A percentile compares a stretch with the other conserved stretches of the same genome.
Evolutionary conservation across 106 monocot species (phyloP).

Genomic region (Apostasia shenzhenica): DNA sequence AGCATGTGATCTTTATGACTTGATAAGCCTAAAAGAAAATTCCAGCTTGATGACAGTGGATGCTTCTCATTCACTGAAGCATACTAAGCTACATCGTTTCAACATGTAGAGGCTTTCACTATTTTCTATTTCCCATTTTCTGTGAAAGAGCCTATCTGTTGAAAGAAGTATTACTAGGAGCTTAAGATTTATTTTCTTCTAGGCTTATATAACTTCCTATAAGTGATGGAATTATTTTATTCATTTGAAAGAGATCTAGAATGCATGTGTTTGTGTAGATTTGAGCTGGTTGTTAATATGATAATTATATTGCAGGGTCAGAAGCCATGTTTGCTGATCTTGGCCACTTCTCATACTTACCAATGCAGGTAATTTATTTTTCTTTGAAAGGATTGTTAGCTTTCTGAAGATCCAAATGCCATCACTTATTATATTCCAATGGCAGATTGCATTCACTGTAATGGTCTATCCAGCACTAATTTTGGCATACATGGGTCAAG

Average conservation of each 20-base stretch:
- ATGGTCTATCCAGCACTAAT: slow-evolving; percentile 54
- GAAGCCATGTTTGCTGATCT: slow-evolving; percentile 77
- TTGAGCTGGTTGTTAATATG: background rate
- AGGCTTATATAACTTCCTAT: too few relatives aligned
- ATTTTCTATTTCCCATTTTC: background rate
- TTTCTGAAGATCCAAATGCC: background rate
- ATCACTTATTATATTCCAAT: background rate
- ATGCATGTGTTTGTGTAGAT: too few relatives aligned
- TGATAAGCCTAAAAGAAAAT: too few relatives aligned
- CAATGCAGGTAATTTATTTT: slow-evolving; percentile 37
- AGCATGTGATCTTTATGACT: too few relatives aligned
- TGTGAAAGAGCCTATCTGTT: background rate
- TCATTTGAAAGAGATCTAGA: too few relatives aligned
- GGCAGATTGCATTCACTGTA: slow-evolving; percentile 47
- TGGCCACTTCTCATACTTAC: slow-evolving; percentile 49
- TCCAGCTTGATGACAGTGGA: too few relatives aligned
- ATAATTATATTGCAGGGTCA: slow-evolving; percentile 31
- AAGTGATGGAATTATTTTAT: background rate
- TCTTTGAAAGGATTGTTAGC: background rate
- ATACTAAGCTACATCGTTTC: too few relatives aligned
- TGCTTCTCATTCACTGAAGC: too few relatives aligned
- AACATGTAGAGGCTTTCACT: background rate
- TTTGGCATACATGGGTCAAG: slow-evolving; percentile 76
- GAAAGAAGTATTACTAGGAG: too few relatives aligned
- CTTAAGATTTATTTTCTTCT: too few relatives aligned